Evolutionary conservation across 164 flowering plant species (phyloP), one percentile per base, ranked within the genome.

Genomic region (Magnolia officinalis): DNA sequence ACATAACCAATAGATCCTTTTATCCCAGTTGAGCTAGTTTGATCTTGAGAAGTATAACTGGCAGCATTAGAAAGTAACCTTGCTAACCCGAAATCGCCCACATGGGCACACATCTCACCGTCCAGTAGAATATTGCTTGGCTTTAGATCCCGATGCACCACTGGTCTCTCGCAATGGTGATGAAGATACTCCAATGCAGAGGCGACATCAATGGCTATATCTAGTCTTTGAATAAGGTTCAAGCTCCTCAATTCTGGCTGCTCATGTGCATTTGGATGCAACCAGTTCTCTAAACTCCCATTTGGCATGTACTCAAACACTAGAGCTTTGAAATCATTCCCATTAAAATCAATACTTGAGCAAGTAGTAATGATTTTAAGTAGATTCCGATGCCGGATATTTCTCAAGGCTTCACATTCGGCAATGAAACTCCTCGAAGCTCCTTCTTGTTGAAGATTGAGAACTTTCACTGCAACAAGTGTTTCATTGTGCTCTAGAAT

Each of bases 51-150:
- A n/a, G 73, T 2, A 55, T 50, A 50, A 1, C 75, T 51, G 8
- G 68, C 78, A 5, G n/a, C 24, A 6, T 90, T 90, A 0, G 97
- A 97, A 37, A 85, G 76, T 55, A 83, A 72, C 65, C 61, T 78
- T 19, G 86, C 82, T 50, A 83, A 73, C n/a, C 87, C 85, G 52
- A 84, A 84, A 69, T 84, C 85, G 37, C 85, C 77, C 9, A 84
- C 87, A 74, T 79, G 82, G 23, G 83, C 83, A n/a, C 49, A 68
- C 83, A 82, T 74, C 16, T 84, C 80, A 26, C 72, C 61, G 24
- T 81, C 79, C 20, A 82, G 85, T 67, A 84, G 86, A 5, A 84
- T 55, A 74, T 84, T 84, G 68, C 81, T 74, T 2, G 83, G 86
- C 73, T 80, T 84, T 14, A 82, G 67, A 71, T 84, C 86, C 45